Percentiles rank a stretch among this genome's conserved stretches.
Evolutionary conservation across 192 early-diverging fungal species (phyloP).

Genomic region (Coemansia sp.): DNA sequence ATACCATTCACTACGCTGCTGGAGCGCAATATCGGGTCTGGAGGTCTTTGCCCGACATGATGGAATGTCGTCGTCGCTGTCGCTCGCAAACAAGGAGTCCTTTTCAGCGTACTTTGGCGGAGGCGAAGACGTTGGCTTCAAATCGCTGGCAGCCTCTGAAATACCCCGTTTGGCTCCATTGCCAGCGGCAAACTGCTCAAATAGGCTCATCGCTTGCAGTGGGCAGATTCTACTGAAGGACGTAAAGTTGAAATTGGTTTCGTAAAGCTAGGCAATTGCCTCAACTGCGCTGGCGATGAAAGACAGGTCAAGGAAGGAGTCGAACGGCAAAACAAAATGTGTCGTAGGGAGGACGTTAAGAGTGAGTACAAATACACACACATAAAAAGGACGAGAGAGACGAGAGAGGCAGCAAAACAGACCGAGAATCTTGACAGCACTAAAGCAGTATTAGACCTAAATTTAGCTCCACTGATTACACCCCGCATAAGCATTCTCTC

Average conservation of each 20-base stretch:
- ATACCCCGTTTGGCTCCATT: not conserved
- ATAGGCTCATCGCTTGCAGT: constrained; percentile 17
- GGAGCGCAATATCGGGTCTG: not conserved
- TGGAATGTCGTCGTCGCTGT: constrained; percentile 10
- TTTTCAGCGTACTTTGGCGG: constrained; percentile 6
- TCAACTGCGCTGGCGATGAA: not conserved
- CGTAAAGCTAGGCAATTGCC: constrained; percentile 6
- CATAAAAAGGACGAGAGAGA: too few species aligned
- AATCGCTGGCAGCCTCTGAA: not conserved
- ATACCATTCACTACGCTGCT: not conserved
- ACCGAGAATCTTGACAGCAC: not conserved
- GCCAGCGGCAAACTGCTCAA: not conserved
- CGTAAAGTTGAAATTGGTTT: not conserved
- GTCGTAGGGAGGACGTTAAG: not conserved
- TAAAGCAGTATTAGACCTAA: not conserved
- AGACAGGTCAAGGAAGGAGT: not conserved
- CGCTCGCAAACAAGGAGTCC: constrained; percentile 26
- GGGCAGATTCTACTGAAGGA: not conserved
- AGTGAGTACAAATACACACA: not conserved
- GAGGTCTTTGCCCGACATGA: not conserved
- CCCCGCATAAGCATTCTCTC: not conserved
- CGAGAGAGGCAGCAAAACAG: not conserved
- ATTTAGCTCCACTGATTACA: not conserved
- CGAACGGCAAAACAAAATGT: not conserved
- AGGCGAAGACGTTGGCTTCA: not conserved